phyloP scores from a whole-genome alignment of 2,329 filamentous ascomycete genomes.

The Diaporthe caulivora region DNA sequence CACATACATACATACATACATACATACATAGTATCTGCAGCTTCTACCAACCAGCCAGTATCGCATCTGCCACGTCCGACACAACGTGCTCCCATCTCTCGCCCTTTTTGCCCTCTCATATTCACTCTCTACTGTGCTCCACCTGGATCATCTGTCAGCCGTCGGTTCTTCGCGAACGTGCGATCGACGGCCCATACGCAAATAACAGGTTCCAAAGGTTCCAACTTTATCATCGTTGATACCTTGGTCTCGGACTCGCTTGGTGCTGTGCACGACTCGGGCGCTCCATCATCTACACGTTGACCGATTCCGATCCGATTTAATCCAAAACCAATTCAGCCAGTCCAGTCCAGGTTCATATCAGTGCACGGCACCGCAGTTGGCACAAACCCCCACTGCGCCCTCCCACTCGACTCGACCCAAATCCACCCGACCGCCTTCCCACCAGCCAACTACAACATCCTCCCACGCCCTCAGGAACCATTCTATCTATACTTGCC shows the following conservation, averaged over 20 bases:
- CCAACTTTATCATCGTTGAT: slow-evolving; percentile 16
- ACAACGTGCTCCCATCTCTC: slow-evolving; percentile 33
- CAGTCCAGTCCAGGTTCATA: background rate
- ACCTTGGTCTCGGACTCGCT: slow-evolving; percentile 30
- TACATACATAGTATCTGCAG: background rate
- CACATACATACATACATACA: background rate
- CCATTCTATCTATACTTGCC: background rate
- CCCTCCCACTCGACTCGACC: slow-evolving; percentile 1
- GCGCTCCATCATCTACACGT: background rate
- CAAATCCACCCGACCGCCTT: background rate
- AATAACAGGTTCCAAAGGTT: slow-evolving; percentile 22
- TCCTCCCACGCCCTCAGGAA: slow-evolving; percentile 17
- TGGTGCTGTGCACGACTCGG: slow-evolving; percentile 5
- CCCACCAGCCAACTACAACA: slow-evolving; percentile 13
- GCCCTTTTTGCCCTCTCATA: background rate
- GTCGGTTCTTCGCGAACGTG: background rate
- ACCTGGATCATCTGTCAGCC: background rate
- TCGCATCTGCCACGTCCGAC: slow-evolving; percentile 34
- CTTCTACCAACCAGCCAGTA: slow-evolving; percentile 2
- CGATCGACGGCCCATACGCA: slow-evolving; percentile 11
- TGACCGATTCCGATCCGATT: slow-evolving; percentile 24
- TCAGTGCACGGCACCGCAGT: background rate
- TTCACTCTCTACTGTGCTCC: background rate
- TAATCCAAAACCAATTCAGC: slow-evolving; percentile 20
- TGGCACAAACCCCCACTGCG: slow-evolving; percentile 21